Evolutionary conservation across 441 rosid genomes (phyloP).

Genomic region (Melastoma candidum): DNA sequence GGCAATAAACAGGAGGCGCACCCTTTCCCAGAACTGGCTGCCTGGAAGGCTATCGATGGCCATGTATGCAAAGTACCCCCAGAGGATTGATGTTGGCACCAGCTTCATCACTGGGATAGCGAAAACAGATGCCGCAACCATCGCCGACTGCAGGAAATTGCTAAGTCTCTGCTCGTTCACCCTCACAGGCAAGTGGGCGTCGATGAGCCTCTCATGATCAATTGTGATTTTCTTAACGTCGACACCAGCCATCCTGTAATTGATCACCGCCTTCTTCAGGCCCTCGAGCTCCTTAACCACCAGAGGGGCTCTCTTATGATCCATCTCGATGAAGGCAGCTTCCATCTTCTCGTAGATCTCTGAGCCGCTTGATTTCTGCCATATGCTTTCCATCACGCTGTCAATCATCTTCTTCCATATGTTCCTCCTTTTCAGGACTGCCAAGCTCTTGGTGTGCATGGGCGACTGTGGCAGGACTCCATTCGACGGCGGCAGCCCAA

Average conservation of each 20-base stretch:
- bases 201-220: slow-evolving; percentile 45
- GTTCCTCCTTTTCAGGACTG: slow-evolving; percentile 14
- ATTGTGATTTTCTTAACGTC: slow-evolving; percentile 9
- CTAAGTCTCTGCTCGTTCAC: slow-evolving; percentile 49
- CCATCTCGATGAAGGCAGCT: slow-evolving; percentile 35
- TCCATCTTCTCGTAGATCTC: slow-evolving; percentile 42
- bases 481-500: too few relatives aligned
- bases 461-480: too few relatives aligned
- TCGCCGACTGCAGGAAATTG: slow-evolving; percentile 11
- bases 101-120: too few relatives aligned
- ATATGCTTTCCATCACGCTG: slow-evolving; percentile 40
- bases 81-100: too few relatives aligned
- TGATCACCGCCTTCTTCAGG: slow-evolving; percentile 35
- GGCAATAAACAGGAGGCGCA: slow-evolving; percentile 15
- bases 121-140: too few relatives aligned
- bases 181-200: slow-evolving; percentile 41
- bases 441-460: too few relatives aligned
- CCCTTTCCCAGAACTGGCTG: slow-evolving; percentile 52
- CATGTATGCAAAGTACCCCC: slow-evolving; percentile 47
- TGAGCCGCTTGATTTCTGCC: slow-evolving; percentile 29
- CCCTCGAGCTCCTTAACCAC: slow-evolving; percentile 31
- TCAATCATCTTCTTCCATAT: slow-evolving; percentile 36
- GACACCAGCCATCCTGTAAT: slow-evolving; percentile 15
- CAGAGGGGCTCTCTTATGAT: slow-evolving; percentile 6
- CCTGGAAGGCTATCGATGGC: slow-evolving; percentile 56